A percentile compares a stretch with the other conserved stretches of the same genome.
These are phyloP conservation scores for Aegilops speltoides DNA, from an alignment of 176 grass and related monocot genomes.

Conservation along the genomic window DNA sequence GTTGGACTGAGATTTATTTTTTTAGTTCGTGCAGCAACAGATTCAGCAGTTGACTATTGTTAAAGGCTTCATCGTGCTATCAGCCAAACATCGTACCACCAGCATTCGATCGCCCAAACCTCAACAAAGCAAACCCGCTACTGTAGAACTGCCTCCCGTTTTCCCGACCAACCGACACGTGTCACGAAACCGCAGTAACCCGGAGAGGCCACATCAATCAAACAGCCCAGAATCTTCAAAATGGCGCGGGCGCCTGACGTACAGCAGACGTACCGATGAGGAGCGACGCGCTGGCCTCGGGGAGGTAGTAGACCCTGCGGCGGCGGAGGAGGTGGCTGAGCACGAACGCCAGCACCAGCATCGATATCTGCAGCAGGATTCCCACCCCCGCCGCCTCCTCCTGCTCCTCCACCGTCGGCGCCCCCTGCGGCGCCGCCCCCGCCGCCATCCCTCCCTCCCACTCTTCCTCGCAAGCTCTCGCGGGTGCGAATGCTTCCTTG, in stretches of 20 bases:
- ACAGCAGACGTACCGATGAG: slow-evolving; percentile 46
- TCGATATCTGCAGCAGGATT: slow-evolving; percentile 80
- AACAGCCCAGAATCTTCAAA: neutral
- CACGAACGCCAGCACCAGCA: slow-evolving; percentile 73
- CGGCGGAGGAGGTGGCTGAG: slow-evolving; percentile 70
- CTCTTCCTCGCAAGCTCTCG: neutral
- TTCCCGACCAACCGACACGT: neutral
- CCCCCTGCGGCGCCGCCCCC: neutral
- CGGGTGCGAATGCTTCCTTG: neutral
- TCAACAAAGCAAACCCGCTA: neutral
- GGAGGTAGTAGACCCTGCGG: slow-evolving; percentile 71
- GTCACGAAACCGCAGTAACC: neutral
- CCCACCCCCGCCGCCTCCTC: slow-evolving; percentile 67
- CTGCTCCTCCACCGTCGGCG: slow-evolving; percentile 33
- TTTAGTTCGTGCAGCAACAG: neutral
- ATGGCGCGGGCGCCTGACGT: neutral
- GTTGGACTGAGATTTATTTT: neutral
- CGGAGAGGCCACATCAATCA: neutral
- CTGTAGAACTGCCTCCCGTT: neutral
- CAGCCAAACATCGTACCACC: too few species aligned
- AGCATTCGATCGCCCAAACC: neutral
- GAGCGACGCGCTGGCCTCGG: slow-evolving; percentile 78
- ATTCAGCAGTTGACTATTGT: neutral
- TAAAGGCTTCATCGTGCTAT: neutral
- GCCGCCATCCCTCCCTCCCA: neutral